phyloP scores from a whole-genome alignment of 108 stramenopile species.

The Skeletonema potamos region DNA sequence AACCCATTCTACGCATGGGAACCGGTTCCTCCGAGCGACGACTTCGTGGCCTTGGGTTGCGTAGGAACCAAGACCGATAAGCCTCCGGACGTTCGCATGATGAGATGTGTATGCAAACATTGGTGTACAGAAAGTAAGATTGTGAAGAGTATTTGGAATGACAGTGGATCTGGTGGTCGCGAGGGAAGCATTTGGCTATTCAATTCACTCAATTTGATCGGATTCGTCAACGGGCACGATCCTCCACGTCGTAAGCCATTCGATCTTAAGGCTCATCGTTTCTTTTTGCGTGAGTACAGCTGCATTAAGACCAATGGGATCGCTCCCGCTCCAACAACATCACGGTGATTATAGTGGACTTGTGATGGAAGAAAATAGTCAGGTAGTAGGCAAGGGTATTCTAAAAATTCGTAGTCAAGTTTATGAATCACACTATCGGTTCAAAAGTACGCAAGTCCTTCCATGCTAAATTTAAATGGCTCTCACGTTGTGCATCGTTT shows the following conservation, averaged over 20 bases:
- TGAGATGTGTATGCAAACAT: conserved; percentile 90
- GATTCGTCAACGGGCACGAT: conserved; percentile 88
- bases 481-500: no score
- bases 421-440: no score
- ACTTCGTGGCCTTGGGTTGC: conserved; percentile 95
- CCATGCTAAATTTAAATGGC: no score
- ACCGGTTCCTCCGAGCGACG: conserved; percentile 93
- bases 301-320: conserved; percentile 58
- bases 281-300: conserved; percentile 86
- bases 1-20: conserved; percentile 97
- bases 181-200: conserved; percentile 90
- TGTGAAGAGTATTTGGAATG: conserved; percentile 85
- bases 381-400: no score
- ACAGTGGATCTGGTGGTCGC: conserved; percentile 88
- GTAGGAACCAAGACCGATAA: conserved; percentile 90
- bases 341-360: background rate
- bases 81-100: conserved; percentile 82
- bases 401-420: no score
- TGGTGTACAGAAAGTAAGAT: conserved; percentile 85
- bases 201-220: conserved; percentile 80
- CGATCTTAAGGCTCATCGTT: conserved; percentile 83
- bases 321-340: conserved; percentile 25
- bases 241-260: conserved; percentile 75
- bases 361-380: no score
- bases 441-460: no score